Conservation (phyloP, 805 yeast genomes). For the Ogataea methanolica region DNA sequence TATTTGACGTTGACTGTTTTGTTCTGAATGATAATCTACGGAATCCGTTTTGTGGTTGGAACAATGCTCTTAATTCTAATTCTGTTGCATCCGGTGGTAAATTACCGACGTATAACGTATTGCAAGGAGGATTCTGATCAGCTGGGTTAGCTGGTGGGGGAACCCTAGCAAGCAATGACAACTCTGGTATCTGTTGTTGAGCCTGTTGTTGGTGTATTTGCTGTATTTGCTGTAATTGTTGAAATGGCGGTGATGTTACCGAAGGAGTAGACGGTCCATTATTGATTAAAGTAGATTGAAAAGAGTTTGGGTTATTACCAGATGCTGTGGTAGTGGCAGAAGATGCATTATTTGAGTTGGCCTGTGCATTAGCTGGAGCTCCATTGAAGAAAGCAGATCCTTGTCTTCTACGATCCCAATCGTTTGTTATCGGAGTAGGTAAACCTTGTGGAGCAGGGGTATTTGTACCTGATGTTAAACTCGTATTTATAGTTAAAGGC, state of each 20-base stretch:
- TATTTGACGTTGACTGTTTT: conserved; percentile 36
- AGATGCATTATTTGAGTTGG: conserved; percentile 11
- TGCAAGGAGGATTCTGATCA: conserved; percentile 98
- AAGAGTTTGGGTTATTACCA: background rate
- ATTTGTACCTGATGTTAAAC: conserved; percentile 12
- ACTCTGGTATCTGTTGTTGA: conserved; percentile 41
- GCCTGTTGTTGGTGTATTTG: conserved; percentile 19
- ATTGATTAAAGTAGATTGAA: conserved; percentile 10
- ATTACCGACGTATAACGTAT: conserved; percentile 94
- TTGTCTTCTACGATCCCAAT: conserved; percentile 50
- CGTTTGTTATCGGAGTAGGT: conserved; percentile 27
- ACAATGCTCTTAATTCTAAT: conserved; percentile 80
- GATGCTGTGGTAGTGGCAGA: background rate
- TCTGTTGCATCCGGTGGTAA: conserved; percentile 97
- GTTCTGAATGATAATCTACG: conserved; percentile 89
- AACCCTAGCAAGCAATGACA: conserved; percentile 69
- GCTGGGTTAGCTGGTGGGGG: conserved; percentile 97
- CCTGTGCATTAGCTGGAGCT: conserved; percentile 5
- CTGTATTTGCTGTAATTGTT: conserved; percentile 14
- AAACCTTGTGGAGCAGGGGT: conserved; percentile 21
- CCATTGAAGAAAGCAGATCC: conserved; percentile 47
- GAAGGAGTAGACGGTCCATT: conserved; percentile 16
- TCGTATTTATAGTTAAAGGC: conserved; percentile 16
- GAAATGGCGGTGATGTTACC: conserved; percentile 21
- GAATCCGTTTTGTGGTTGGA: conserved; percentile 88